Evolutionary conservation across 2,329 filamentous ascomycete genomes (phyloP), one percentile per base, ranked within the genome.

Genomic region (Parastagonospora nodorum): DNA sequence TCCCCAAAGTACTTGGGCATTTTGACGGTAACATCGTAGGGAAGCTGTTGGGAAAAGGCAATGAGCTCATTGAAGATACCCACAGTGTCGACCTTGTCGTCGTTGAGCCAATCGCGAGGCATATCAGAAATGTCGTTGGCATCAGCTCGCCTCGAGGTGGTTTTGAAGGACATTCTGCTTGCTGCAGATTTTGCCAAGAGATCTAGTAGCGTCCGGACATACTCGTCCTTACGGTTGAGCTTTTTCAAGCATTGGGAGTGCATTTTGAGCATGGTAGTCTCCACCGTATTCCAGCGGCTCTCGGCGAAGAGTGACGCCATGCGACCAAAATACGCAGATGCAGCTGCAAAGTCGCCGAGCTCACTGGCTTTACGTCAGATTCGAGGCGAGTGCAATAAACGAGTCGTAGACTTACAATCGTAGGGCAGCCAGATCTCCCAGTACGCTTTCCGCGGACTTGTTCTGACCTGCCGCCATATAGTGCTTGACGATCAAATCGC

Each of bases 401-500:
- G 9, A 2, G 24, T 11, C 6, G 32, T 30, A 24, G 15, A 9
- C 32, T 45, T 68, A 74, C 69, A 88, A 94, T 64, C 93, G 92
- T 43, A 97, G 78, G 5, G 94, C 83, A 1, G 92, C 94, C 39
- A 97, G 81, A 72, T 99, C 94, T 8, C 90, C 88, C 71, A 92
- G 84, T 53, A 87, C 86, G 15, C 86, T 83, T 61, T 95, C 87
- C 1, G 89, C 87, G 7, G 90, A 89, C 61, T 95, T 88, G 0
- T 80, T 81, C 57, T 93, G 88, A 48, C 87, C 88, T 4, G 92
- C 91, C 4, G 91, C 84, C 11, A 86, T 86, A 69, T 90, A 95
- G 67, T 96, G 89, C 1, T 89, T 88, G 49, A 95, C 83, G 2
- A 92, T 87, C 55, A 89, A 87, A 61, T 94, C 88, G 7, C 90